Evolutionary conservation across 2,329 filamentous ascomycete species (phyloP).

Genomic region (Epichloe gansuensis): DNA sequence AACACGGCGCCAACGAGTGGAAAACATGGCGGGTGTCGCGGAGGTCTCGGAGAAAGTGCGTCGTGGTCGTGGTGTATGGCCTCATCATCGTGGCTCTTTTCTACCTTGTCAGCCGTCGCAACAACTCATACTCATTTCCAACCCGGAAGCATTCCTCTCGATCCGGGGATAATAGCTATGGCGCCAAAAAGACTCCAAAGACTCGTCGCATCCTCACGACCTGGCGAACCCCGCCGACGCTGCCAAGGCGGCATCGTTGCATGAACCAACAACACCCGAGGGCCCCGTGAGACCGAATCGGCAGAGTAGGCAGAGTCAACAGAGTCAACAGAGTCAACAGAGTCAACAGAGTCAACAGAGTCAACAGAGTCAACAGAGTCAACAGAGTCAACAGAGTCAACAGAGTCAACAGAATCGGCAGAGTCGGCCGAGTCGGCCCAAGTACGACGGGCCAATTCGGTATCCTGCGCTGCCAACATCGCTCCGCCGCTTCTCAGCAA

Average conservation of each 20-base stretch:
- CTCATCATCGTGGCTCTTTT: slow-evolving; percentile 42
- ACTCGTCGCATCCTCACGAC: background rate
- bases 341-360: no score
- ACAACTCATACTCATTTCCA: slow-evolving; percentile 14
- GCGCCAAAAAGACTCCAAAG: background rate
- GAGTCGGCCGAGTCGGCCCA: background rate
- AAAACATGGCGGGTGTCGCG: slow-evolving; percentile 29
- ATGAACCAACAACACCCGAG: background rate
- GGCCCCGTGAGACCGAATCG: background rate
- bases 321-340: no score
- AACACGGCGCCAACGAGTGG: slow-evolving; percentile 23
- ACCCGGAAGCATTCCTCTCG: background rate
- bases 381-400: no score
- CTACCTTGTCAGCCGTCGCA: slow-evolving; percentile 23
- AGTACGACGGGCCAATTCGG: slow-evolving; percentile 57
- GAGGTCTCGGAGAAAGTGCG: slow-evolving; percentile 42
- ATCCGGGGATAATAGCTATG: background rate
- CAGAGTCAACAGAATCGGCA: no score
- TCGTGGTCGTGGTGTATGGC: slow-evolving; percentile 32
- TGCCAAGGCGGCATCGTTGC: background rate
- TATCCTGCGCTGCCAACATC: slow-evolving; percentile 54
- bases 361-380: no score
- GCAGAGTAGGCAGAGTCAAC: no score
- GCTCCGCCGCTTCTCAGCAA: slow-evolving; percentile 46
- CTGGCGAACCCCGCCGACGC: background rate